Evolutionary conservation across 2,329 filamentous ascomycete genomes (phyloP), one percentile per base, ranked within the genome.

Genomic region (Endothia cerciana): DNA sequence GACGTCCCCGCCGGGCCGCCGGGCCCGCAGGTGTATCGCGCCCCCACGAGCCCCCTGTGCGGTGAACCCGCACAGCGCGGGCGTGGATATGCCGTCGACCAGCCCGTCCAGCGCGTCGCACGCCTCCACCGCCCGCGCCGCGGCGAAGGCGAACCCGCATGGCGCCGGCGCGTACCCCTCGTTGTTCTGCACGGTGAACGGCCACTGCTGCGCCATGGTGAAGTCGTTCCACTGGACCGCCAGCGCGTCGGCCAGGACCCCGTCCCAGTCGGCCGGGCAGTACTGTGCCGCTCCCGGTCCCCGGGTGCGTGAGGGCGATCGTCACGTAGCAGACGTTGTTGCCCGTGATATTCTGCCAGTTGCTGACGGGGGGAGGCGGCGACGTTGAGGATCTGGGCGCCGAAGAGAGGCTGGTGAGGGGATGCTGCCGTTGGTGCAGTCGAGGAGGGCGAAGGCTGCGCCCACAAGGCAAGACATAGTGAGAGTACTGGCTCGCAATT

Each of bases 201-300:
- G 36, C 60, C 60, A 63, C 60, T 56, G 10, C 19, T 62, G 60
- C 3, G 60, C 60, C 6, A 56, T 47, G 1, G 40, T 53, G 49
- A 62, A 62, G 6, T 62, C 49, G 25, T 62, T 62, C 60, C 49
- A 58, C 17, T 62, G 49, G 8, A 62, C 40, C 2, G 60, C 60
- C 2, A 49, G 49, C 22, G 60, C 60, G 2, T 62, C 49, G 36
- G 60, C 60, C 4, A 62, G 4, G 2, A 63, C 56, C 40, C 61
- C 61, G 17, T 63, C 61, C 19, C 56, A 63, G 28, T 57, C 28
- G 13, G 33, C 33, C 17, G 53, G 61, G 33, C 58, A 63, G 38
- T 58, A 47, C 19, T 28, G 22, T 11, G 61, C 53, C 43, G 56
- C 36, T n/a, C 7, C 36, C 22, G 3, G 56, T 19, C 4, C 56